Evolutionary conservation across 192 early-diverging fungal species (phyloP), one percentile per base, ranked within the genome.

Genomic region (Linnemannia schmuckeri): DNA sequence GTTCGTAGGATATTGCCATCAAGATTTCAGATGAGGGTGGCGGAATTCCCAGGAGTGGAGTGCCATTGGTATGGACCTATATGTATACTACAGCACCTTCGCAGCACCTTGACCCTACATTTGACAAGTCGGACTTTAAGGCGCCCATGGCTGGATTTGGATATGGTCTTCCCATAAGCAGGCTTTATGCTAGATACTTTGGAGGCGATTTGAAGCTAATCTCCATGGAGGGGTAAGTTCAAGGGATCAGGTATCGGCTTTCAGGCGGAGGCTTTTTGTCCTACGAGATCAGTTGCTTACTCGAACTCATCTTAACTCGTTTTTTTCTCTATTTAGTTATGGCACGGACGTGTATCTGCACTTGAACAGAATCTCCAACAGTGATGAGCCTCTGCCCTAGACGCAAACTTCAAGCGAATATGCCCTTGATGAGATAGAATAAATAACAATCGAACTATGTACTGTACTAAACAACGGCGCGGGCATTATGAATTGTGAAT

Each of bases 331-430:
- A 70, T 69, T 33, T 82, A 93, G 92, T 72, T 95, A 93, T 79
- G 96, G 98, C 70, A 99, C 98, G 63, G 98, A 99, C 89, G 98
- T 96, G 6, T 99, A 99, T 86, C 88, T 99, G 69, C 97, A 99
- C 86, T 90, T 99, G 54, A 97, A 95, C 73, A 91, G 97, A 30
- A 92, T 98, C 70, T 96, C 95, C 68, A 95, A 98, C 89, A 95
- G 94, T 88, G 96, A 97, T 74, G 98, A 99, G 89, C 97, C 97
- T 1, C 89, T 95, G 44, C 92, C 91, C 44, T 95, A 91, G 30
- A 66, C 8, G 30, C 27, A 24, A 33, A 10, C 57, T 9, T 30
- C 57, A 61, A 9, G 57, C 57, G 57, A n/a, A 10, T n/a, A 27
- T 61, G 61, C 12, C 5, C 49, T 33, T 66, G 61, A 15, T 9